Evolutionary conservation across 1,284 basidiomycete species (phyloP), one percentile per base, ranked within the genome.

Genomic region (Cutaneotrichosporon spelunceum): DNA sequence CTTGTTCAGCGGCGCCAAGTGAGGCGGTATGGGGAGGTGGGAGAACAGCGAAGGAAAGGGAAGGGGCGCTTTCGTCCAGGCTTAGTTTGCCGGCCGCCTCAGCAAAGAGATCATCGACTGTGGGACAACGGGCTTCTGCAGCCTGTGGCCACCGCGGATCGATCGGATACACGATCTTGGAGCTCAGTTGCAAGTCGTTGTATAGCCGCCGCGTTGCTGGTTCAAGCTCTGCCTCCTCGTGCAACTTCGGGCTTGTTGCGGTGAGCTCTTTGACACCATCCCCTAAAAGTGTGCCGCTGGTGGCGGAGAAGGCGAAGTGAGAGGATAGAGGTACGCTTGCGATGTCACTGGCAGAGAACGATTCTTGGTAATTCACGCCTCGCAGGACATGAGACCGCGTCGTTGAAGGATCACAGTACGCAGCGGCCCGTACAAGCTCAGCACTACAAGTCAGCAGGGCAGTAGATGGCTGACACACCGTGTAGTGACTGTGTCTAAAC

Each of bases 401-500:
- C 11, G 26, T 29, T 8, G 53, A 26, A 3, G 53, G 9, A 19
- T 26, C 11, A 3, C 2, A 29, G n/a, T 50, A 50, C 29, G 19
- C 24, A 10, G 26, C 26, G 21, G 13, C 70, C 13, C 27, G 68
- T 29, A 68, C 71, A 2, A 72, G 62, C 24, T 76, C 74, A 8
- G 64, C 66, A 1, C 72, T 74, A 27, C 13, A 9, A 2, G 55
- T 54, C 16, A 59, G 47, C 8, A 39, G 45, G 26, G n/a, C 2
- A 42, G 1, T n/a, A 6, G 5, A n/a, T n/a, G 19, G n/a, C 16
- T 9, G 8, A 66, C 71, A 61, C 30, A 76, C 74, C 66, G 65
- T 7, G 73, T 76, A 53, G 72, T 62, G 6, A 71, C 53, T 24
- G 68, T 62, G 23, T 73, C 69, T 2, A 70, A 54, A 2, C 67